These are phyloP conservation scores for Claviceps sorghi DNA, from an alignment of 2,329 filamentous ascomycete genomes.

Conservation along the genomic window DNA sequence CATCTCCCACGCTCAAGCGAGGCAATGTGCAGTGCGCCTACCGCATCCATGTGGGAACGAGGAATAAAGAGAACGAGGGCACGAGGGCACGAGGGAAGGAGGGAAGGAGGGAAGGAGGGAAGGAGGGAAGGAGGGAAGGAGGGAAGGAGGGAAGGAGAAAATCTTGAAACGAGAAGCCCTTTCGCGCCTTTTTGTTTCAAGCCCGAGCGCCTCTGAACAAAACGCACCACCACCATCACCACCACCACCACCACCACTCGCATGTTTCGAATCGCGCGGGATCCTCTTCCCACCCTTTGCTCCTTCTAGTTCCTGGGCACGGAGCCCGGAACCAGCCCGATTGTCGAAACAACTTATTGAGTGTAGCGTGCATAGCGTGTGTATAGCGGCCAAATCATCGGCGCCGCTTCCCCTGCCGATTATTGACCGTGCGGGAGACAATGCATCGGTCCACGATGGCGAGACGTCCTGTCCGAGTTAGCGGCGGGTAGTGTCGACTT, in stretches of 20 bases:
- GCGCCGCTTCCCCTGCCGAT: neutral
- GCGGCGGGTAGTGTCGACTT: neutral
- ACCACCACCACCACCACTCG: neutral
- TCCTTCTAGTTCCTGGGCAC: neutral
- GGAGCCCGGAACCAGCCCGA: neutral
- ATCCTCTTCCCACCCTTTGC: neutral
- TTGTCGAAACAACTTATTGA: neutral
- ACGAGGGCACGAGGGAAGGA: too few species aligned
- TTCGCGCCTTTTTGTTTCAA: conserved; percentile 1
- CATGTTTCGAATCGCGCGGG: conserved; percentile 3
- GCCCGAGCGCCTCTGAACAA: neutral
- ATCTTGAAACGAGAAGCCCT: neutral
- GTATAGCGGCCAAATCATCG: neutral
- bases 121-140: too few species aligned
- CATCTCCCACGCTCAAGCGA: neutral
- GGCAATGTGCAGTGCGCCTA: neutral
- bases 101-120: too few species aligned
- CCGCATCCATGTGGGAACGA: neutral
- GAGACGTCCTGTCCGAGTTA: neutral
- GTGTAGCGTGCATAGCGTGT: neutral
- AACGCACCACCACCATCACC: conserved; percentile 1
- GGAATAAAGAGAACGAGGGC: too few species aligned
- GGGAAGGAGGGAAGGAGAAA: too few species aligned
- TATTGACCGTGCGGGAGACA: too few species aligned
- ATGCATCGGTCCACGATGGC: neutral